phyloP scores from a whole-genome alignment of 768 basidiomycete species.

The Termitomyces sp. region DNA sequence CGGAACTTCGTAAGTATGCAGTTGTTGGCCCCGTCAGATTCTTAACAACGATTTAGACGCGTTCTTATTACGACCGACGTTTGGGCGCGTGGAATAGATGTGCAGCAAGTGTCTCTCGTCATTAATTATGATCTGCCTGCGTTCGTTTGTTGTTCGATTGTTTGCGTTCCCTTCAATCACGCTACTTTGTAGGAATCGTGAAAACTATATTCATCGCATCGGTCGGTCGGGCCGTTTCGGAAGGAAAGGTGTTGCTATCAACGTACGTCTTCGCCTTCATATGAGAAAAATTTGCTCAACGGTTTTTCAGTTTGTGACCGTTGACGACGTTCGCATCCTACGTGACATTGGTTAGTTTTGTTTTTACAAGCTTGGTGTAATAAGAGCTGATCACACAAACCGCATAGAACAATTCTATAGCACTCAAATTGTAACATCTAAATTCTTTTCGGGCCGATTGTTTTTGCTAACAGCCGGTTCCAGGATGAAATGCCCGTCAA shows the following conservation, averaged over 20 bases:
- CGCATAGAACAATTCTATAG: constrained; percentile 89
- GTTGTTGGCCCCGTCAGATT: constrained; percentile 5
- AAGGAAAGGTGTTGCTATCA: constrained; percentile 98
- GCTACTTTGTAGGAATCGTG: constrained; percentile 62
- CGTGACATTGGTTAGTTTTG: constrained; percentile 79
- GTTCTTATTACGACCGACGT: constrained; percentile 96
- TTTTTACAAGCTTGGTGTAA: constrained; percentile 8
- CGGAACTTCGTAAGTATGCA: constrained; percentile 71
- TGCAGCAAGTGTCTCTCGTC: constrained; percentile 95
- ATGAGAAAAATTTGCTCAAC: constrained; percentile 6
- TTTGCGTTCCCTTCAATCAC: not conserved
- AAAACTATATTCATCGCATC: constrained; percentile 99
- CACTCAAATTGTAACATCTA: constrained; percentile 73
- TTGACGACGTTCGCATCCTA: constrained; percentile 93
- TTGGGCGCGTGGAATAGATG: constrained; percentile 97
- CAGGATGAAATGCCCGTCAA: constrained; percentile 99
- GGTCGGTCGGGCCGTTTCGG: constrained; percentile 99
- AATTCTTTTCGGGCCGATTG: constrained; percentile 6
- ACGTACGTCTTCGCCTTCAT: constrained; percentile 48
- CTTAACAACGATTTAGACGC: constrained; percentile 45
- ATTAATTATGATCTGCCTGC: constrained; percentile 96
- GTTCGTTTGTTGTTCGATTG: constrained; percentile 36
- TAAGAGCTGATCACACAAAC: constrained; percentile 2
- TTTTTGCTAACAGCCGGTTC: constrained; percentile 16
- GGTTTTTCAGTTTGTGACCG: constrained; percentile 72